phyloP scores from a whole-genome alignment of 2,329 filamentous ascomycete species.

The Zalaria sp. region DNA sequence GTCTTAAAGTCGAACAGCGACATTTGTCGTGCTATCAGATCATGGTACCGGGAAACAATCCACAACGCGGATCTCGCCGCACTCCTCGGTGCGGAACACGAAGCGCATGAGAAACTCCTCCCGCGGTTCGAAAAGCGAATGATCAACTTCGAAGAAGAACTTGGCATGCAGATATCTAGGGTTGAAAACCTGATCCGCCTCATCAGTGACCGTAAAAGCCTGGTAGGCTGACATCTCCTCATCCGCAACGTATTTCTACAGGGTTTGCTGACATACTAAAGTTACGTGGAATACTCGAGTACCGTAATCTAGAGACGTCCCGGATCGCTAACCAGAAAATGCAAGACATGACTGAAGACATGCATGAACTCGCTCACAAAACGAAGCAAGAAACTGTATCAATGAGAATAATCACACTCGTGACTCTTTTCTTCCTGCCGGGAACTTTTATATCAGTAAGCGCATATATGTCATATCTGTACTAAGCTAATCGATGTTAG shows the following conservation, averaged over 20 bases:
- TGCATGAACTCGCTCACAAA: conserved; percentile 20
- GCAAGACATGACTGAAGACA: conserved; percentile 15
- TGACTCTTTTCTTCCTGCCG: conserved; percentile 29
- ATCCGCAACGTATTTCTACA: neutral
- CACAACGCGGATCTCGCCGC: neutral
- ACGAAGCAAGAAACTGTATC: conserved; percentile 26
- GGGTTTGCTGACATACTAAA: conserved; percentile 4
- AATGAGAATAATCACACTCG: conserved; percentile 28
- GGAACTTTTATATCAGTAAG: conserved; percentile 29
- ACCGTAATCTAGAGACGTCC: conserved; percentile 17
- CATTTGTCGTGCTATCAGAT: neutral
- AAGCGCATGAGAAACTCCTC: neutral
- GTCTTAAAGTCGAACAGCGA: conserved; percentile 18
- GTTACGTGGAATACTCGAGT: conserved; percentile 22
- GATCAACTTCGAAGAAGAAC: neutral
- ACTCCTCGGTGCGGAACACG: too few species aligned
- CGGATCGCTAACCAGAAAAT: conserved; percentile 15
- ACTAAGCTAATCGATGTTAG: conserved; percentile 9
- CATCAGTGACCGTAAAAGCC: neutral
- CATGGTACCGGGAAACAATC: neutral
- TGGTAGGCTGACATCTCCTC: conserved; percentile 6
- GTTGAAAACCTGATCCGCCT: neutral
- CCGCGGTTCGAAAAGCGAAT: neutral
- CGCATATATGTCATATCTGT: neutral
- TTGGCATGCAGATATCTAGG: conserved; percentile 1